A percentile compares a stretch with the other conserved stretches of the same genome.
These are phyloP conservation scores for Picea abies DNA, from an alignment of 83 land plant species.

Conservation along the genomic window DNA sequence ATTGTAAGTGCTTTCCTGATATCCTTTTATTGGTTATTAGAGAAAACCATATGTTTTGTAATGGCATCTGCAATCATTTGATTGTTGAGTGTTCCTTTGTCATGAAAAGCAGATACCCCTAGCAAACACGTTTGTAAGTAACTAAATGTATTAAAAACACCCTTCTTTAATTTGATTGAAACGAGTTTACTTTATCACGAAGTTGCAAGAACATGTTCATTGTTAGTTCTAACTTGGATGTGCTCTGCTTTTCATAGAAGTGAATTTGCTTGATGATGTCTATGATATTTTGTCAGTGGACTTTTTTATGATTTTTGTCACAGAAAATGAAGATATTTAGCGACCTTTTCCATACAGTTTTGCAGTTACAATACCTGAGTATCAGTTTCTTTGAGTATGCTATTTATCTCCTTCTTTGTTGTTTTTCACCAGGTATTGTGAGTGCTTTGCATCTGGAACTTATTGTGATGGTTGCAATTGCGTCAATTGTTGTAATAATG, in stretches of 20 bases:
- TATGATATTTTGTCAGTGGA: background rate
- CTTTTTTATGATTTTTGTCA: background rate
- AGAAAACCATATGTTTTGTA: background rate
- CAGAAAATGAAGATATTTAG: background rate
- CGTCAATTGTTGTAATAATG: slow-evolving; percentile 89
- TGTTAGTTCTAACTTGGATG: background rate
- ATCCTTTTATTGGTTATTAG: background rate
- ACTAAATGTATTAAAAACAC: no score
- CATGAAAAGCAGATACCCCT: background rate
- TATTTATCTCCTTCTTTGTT: slow-evolving; percentile 5
- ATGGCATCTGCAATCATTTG: background rate
- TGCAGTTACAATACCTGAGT: background rate
- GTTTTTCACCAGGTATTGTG: slow-evolving; percentile 81
- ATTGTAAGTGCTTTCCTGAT: slow-evolving; percentile 57
- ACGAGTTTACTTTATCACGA: background rate
- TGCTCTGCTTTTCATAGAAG: background rate
- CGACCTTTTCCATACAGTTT: background rate
- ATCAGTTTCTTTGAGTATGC: slow-evolving; percentile 6
- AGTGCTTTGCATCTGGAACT: slow-evolving; percentile 97
- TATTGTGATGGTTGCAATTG: slow-evolving; percentile 99
- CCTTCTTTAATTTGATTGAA: background rate
- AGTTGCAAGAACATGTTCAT: background rate
- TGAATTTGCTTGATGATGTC: background rate
- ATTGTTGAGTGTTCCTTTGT: background rate
- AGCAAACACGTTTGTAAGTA: background rate